Conservation (phyloP, 2,329 filamentous ascomycete species). For the Exophiala calicioides region DNA sequence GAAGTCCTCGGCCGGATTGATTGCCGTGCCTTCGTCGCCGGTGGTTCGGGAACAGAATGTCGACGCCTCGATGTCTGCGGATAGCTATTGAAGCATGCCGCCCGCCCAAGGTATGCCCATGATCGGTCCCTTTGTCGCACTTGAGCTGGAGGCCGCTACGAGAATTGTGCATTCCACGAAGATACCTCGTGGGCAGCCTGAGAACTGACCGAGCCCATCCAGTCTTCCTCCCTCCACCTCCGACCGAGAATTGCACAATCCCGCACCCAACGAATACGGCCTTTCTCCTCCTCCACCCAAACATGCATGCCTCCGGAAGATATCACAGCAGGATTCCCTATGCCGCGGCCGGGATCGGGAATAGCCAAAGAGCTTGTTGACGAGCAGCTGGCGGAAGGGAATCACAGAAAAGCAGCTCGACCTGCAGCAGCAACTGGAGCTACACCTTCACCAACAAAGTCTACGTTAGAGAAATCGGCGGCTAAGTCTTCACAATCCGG, state of each 20-base stretch:
- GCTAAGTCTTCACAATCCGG: not conserved
- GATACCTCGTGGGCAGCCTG: no score
- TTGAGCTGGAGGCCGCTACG: no score
- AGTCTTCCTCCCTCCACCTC: not conserved
- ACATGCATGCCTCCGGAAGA: slow-evolving; percentile 10
- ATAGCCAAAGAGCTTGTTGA: slow-evolving; percentile 12
- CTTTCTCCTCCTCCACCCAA: slow-evolving; percentile 15
- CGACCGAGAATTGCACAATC: slow-evolving; percentile 7
- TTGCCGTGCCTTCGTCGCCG: not conserved
- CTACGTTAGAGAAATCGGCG: not conserved
- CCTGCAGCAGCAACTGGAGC: not conserved
- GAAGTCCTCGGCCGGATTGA: not conserved
- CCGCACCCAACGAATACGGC: not conserved
- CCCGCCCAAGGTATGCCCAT: slow-evolving; percentile 24
- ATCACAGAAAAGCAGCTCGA: no score
- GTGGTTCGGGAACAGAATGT: slow-evolving; percentile 18
- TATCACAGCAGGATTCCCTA: slow-evolving; percentile 26
- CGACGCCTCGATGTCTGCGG: slow-evolving; percentile 25
- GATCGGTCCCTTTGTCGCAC: no score
- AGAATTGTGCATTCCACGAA: no score
- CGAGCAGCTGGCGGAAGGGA: not conserved
- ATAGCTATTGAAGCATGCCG: slow-evolving; percentile 29
- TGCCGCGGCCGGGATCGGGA: slow-evolving; percentile 18
- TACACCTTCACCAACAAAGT: not conserved
- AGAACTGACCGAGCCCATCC: no score